Conservation (phyloP, 768 basidiomycete species). For the Clathrus columnatus region DNA sequence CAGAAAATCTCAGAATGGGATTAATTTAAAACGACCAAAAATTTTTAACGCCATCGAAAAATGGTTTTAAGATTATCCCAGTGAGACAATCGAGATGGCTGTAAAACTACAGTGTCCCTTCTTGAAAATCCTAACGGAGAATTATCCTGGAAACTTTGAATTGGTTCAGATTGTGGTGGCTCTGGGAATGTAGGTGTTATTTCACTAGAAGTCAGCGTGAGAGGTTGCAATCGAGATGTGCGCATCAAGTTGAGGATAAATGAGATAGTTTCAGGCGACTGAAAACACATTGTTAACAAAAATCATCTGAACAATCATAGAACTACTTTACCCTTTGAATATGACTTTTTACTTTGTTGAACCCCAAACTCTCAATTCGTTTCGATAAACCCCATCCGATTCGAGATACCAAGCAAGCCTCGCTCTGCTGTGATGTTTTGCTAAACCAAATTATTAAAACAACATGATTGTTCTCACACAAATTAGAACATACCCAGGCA, state of each 20-base stretch:
- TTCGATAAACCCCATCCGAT: constrained; percentile 89
- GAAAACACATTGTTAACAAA: constrained; percentile 11
- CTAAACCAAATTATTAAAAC: constrained; percentile 27
- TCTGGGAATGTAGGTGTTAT: neutral
- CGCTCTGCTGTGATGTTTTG: constrained; percentile 77
- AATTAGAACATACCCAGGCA: constrained; percentile 54
- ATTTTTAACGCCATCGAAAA: neutral
- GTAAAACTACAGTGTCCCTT: neutral
- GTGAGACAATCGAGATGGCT: neutral
- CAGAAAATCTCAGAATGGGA: neutral
- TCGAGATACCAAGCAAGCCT: constrained; percentile 78
- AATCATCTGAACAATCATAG: constrained; percentile 7
- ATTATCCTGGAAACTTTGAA: neutral
- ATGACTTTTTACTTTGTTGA: constrained; percentile 79
- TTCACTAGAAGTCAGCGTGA: constrained; percentile 17
- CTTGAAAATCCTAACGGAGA: neutral
- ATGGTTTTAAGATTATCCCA: neutral
- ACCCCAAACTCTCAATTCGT: constrained; percentile 77
- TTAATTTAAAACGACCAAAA: no score
- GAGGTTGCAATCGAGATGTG: constrained; percentile 59
- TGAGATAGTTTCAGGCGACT: constrained; percentile 86
- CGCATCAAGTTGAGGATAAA: constrained; percentile 72
- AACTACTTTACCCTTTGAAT: constrained; percentile 61
- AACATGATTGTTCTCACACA: neutral
- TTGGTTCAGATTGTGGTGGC: neutral